These are phyloP conservation scores for Paecilomyces dactylethromorphus DNA, from an alignment of 2,329 filamentous ascomycete genomes.

Conservation along the genomic window DNA sequence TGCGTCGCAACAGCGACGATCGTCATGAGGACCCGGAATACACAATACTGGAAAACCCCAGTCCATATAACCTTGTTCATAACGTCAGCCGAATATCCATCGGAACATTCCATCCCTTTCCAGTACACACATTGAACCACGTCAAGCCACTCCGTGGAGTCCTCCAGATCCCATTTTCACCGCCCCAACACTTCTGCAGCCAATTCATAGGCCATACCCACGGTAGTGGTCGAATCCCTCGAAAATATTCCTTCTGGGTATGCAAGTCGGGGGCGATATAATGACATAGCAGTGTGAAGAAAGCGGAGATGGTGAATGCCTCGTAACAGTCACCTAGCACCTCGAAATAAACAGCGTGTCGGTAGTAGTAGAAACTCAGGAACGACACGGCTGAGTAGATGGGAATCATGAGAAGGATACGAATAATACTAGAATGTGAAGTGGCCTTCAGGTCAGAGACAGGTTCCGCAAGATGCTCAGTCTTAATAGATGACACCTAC, in stretches of 20 bases:
- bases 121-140: conserved; percentile 66
- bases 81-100: neutral
- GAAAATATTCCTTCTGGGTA: conserved; percentile 75
- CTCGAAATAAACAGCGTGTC: conserved; percentile 72
- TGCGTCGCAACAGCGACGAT: conserved; percentile 69
- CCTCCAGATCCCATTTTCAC: conserved; percentile 61
- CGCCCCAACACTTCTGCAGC: conserved; percentile 64
- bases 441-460: neutral
- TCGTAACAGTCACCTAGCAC: conserved; percentile 81
- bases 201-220: conserved; percentile 72
- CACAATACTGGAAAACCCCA: conserved; percentile 78
- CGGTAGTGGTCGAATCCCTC: conserved; percentile 57
- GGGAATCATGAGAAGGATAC: conserved; percentile 82
- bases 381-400: conserved; percentile 71
- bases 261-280: conserved; percentile 73
- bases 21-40: conserved; percentile 73
- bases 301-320: conserved; percentile 79
- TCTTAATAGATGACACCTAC: conserved; percentile 27
- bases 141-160: conserved; percentile 75
- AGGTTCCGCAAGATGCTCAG: conserved; percentile 4
- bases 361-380: conserved; percentile 67
- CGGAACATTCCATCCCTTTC: neutral
- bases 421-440: conserved; percentile 59
- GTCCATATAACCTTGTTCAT: conserved; percentile 54
- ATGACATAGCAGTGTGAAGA: conserved; percentile 76